A percentile compares a stretch with the other conserved stretches of the same genome.
Evolutionary conservation across 2,329 filamentous ascomycete species (phyloP).

Genomic region (Exophiala phaeomuriformis): DNA sequence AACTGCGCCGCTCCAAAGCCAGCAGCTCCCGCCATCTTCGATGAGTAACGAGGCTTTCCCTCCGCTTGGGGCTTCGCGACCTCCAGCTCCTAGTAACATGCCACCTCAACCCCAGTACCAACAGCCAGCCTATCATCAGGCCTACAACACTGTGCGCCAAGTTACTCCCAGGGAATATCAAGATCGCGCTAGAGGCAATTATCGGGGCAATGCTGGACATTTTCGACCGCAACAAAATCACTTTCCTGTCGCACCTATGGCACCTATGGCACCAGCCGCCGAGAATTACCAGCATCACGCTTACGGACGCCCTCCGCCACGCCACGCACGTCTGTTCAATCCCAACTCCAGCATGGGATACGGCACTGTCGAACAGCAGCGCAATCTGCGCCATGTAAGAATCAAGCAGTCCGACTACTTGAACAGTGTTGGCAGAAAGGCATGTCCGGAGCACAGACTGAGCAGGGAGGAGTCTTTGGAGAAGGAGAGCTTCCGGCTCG

Average conservation of each 20-base stretch:
- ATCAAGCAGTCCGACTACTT: conserved; percentile 26
- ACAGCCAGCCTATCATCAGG: not conserved
- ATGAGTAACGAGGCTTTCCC: conserved; percentile 7
- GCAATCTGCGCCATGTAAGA: conserved; percentile 11
- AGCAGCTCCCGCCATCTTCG: not conserved
- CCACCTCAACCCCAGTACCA: conserved; percentile 1
- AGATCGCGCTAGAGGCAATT: conserved; percentile 17
- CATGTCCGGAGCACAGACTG: conserved; percentile 14
- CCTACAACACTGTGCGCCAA: conserved; percentile 4
- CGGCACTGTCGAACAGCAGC: conserved; percentile 16
- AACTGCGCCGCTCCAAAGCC: not conserved
- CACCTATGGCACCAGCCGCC: not conserved
- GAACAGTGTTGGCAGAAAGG: conserved; percentile 12
- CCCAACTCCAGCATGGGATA: conserved; percentile 10
- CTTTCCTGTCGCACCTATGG: not conserved
- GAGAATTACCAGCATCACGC: not conserved
- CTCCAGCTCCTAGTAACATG: not conserved
- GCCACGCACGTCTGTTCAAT: conserved; percentile 13
- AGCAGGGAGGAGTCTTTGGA: conserved; percentile 50
- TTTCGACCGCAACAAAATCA: conserved; percentile 4
- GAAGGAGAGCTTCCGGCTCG: conserved; percentile 63
- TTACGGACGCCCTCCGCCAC: conserved; percentile 12
- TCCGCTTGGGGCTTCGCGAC: conserved; percentile 1
- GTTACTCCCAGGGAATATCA: conserved; percentile 20
- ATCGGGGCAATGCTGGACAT: not conserved